Conservation (phyloP, 345 rosid genomes). For the Theobroma cacao region DNA sequence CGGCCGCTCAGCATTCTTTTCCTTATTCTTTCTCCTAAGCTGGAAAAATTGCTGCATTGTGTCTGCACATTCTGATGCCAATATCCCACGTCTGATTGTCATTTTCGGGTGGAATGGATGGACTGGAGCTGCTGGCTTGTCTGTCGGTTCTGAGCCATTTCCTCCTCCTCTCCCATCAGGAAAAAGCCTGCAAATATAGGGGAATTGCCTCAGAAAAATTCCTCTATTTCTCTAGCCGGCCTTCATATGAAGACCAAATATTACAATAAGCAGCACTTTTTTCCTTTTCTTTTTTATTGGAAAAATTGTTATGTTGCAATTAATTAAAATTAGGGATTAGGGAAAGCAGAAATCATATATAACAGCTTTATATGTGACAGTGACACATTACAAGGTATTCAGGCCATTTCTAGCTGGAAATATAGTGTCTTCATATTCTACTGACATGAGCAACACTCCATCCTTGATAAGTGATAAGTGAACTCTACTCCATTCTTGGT, state of each 20-base stretch:
- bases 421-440: neutral
- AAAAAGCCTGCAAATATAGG: slow-evolving; percentile 54
- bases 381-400: neutral
- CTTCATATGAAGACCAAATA: neutral
- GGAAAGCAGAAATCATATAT: neutral
- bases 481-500: neutral
- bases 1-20: slow-evolving; percentile 37
- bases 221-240: neutral
- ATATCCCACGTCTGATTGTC: slow-evolving; percentile 73
- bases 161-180: slow-evolving; percentile 50
- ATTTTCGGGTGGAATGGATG: slow-evolving; percentile 97
- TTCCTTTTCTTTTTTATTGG: neutral
- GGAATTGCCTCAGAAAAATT: neutral
- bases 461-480: neutral
- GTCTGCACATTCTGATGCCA: slow-evolving; percentile 80
- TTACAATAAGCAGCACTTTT: neutral
- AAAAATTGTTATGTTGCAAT: neutral
- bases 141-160: slow-evolving; percentile 37
- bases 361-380: neutral
- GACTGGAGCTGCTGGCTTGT: slow-evolving; percentile 72
- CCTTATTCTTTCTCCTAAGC: slow-evolving; percentile 78
- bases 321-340: neutral
- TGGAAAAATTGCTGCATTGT: slow-evolving; percentile 90
- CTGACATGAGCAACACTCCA: neutral
- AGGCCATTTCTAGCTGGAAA: neutral